These are phyloP conservation scores for Cytospora chrysosperma DNA, from an alignment of 2,329 filamentous ascomycete species.

Conservation along the genomic window DNA sequence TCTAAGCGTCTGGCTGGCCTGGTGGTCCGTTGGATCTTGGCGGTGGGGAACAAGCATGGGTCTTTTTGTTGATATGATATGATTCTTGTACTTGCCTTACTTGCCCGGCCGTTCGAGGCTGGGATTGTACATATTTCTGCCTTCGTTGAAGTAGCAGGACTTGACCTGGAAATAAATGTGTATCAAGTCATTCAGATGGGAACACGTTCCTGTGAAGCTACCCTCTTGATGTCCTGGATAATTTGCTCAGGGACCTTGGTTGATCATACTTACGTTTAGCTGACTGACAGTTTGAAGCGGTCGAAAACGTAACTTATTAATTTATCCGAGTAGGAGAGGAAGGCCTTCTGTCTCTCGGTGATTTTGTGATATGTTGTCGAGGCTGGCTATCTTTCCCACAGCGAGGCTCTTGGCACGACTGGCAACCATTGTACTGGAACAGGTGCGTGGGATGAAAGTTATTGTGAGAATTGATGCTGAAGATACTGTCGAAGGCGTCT, in stretches of 20 bases:
- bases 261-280: constrained; percentile 43
- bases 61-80: neutral
- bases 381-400: constrained; percentile 18
- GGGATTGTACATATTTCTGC: neutral
- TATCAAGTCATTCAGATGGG: neutral
- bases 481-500: too few species aligned
- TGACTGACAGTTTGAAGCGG: constrained; percentile 46
- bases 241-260: constrained; percentile 46
- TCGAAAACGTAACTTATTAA: constrained; percentile 53
- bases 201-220: constrained; percentile 52
- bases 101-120: neutral
- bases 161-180: neutral
- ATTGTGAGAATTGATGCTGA: too few species aligned
- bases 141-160: neutral
- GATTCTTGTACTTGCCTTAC: constrained; percentile 5
- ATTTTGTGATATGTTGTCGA: constrained; percentile 16
- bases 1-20: too few species aligned
- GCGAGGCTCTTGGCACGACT: constrained; percentile 16
- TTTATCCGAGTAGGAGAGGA: constrained; percentile 50
- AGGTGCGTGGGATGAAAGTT: too few species aligned
- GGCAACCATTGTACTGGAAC: too few species aligned
- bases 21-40: neutral
- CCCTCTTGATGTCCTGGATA: constrained; percentile 39
- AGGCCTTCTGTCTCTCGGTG: constrained; percentile 35
- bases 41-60: too few species aligned